Conservation (phyloP, 2,329 filamentous ascomycete genomes). For the Ceratocystis ficicola region DNA sequence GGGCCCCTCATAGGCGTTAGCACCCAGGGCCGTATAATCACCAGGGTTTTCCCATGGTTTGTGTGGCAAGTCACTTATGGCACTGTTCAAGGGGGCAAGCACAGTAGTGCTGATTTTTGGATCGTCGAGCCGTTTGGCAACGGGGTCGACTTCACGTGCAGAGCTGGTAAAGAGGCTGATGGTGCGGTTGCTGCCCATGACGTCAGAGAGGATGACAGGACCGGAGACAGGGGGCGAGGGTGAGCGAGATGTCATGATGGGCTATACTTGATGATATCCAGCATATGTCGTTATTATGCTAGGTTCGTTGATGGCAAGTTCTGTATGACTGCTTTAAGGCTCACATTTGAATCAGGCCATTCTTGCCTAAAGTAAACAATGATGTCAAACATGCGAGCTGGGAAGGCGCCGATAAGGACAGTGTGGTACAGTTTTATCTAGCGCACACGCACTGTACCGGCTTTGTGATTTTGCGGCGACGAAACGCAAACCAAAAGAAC, state of each 20-base stretch:
- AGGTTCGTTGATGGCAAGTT: neutral
- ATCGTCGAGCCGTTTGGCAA: conserved; percentile 58
- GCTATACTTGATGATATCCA: neutral
- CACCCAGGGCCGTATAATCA: conserved; percentile 58
- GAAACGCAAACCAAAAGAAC: neutral
- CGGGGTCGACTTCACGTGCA: conserved; percentile 59
- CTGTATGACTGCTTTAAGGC: neutral
- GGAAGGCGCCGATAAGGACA: conserved; percentile 13
- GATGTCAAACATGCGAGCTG: neutral
- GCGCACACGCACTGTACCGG: neutral
- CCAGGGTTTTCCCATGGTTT: conserved; percentile 76
- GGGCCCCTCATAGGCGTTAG: conserved; percentile 61
- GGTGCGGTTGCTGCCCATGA: conserved; percentile 63
- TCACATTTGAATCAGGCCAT: neutral
- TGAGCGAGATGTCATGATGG: neutral
- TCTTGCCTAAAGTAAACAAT: conserved; percentile 6
- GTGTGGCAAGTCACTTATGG: conserved; percentile 61
- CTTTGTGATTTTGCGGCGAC: neutral
- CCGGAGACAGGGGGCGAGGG: neutral
- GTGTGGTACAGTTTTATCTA: conserved; percentile 12
- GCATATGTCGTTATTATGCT: neutral
- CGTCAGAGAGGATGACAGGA: conserved; percentile 60
- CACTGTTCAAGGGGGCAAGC: conserved; percentile 74
- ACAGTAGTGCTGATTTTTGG: conserved; percentile 61
- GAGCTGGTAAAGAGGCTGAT: conserved; percentile 79